A percentile compares a stretch with the other conserved stretches of the same genome.
These are phyloP conservation scores for Tardiomyces depauwii DNA, from an alignment of 1,139 yeast genomes.

Conservation along the genomic window DNA sequence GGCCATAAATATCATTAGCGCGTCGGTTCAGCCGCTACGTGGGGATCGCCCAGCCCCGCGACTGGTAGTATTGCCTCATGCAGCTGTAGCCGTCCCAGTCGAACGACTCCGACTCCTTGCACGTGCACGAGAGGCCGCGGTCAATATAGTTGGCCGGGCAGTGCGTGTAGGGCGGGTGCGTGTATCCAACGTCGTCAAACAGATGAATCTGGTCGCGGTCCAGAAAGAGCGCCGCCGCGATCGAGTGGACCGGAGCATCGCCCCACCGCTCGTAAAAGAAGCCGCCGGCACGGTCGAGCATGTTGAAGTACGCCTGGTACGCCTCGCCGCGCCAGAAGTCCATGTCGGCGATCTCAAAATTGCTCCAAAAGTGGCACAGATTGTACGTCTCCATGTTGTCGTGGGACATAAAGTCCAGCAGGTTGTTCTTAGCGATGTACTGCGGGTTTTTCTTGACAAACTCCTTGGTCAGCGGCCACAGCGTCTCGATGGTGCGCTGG, in stretches of 20 bases:
- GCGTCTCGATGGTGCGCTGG: constrained; percentile 61
- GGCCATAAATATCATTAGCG: too few species aligned
- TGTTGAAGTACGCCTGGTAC: constrained; percentile 52
- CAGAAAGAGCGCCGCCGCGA: constrained; percentile 66
- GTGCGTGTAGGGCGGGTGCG: constrained; percentile 57
- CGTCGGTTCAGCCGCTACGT: too few species aligned
- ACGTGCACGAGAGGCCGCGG: constrained; percentile 32
- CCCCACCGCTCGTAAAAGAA: constrained; percentile 89
- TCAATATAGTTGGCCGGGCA: constrained; percentile 49
- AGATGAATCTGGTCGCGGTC: constrained; percentile 64
- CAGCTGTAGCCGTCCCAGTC: constrained; percentile 14
- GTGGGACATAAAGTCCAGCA: constrained; percentile 61
- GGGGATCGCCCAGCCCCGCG: not conserved
- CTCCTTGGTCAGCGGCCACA: constrained; percentile 67
- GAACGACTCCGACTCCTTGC: constrained; percentile 31
- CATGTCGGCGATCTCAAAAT: constrained; percentile 72
- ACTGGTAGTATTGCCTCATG: constrained; percentile 9
- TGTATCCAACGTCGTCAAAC: constrained; percentile 81
- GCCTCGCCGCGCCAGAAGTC: constrained; percentile 62
- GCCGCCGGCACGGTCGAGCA: constrained; percentile 59
- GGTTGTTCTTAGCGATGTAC: constrained; percentile 50
- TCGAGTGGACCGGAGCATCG: constrained; percentile 78
- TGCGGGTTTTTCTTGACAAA: constrained; percentile 58
- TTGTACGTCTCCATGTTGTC: constrained; percentile 50
- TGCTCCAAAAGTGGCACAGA: constrained; percentile 82